These are phyloP conservation scores for Leishmania guyanensis DNA, from an alignment of 208 protist genomes.

Conservation along the genomic window DNA sequence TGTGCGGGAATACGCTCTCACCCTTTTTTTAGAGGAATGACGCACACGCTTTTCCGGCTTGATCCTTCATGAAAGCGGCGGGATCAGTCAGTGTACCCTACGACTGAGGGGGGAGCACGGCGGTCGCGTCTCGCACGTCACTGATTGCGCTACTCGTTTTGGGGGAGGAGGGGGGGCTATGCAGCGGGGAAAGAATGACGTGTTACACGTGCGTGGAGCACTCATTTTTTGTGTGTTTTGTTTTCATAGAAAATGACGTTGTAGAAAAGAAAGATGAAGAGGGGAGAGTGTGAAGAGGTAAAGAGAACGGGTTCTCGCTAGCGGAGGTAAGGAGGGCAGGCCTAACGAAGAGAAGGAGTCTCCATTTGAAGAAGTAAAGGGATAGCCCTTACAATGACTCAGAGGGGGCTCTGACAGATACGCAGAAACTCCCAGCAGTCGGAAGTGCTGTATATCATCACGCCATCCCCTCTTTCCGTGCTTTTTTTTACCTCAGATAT, in stretches of 20 bases:
- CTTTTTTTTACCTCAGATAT: not conserved
- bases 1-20: not conserved
- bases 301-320: not conserved
- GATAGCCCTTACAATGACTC: not conserved
- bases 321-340: not conserved
- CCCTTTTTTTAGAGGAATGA: not conserved
- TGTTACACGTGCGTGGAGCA: not conserved
- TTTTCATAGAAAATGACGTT: not conserved
- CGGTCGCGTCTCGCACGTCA: not conserved
- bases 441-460: not conserved
- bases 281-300: not conserved
- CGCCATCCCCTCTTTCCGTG: not conserved
- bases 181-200: not conserved
- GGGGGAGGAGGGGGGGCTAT: too few species aligned
- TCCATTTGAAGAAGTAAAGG: not conserved
- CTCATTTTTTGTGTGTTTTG: not conserved
- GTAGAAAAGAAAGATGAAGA: not conserved
- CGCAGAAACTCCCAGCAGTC: too few species aligned
- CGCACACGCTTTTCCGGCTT: not conserved
- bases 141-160: not conserved
- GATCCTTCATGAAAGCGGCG: not conserved
- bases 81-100: not conserved
- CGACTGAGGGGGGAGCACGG: not conserved
- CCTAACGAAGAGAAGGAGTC: not conserved
- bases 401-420: not conserved